Conservation (phyloP, 768 basidiomycete species). For the Hysterangium stoloniferum region DNA sequence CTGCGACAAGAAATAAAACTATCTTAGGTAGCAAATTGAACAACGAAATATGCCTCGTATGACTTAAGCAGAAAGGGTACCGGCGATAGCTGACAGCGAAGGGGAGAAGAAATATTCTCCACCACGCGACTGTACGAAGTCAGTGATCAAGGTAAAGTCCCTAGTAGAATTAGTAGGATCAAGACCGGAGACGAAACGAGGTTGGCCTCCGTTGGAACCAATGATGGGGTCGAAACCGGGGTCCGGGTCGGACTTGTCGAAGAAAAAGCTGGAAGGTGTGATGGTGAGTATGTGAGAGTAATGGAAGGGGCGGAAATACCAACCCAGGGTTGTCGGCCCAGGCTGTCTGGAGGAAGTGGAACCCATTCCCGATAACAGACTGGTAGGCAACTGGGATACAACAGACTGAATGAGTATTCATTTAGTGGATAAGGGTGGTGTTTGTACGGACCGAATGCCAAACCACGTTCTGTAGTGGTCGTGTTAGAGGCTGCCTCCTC, state of each 20-base stretch:
- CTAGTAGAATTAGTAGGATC: constrained; percentile 1
- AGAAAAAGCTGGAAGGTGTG: constrained; percentile 2
- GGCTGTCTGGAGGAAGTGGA: constrained; percentile 26
- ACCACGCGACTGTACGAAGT: constrained; percentile 38
- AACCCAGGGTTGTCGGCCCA: constrained; percentile 26
- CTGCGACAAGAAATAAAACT: no score
- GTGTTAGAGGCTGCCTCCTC: constrained; percentile 29
- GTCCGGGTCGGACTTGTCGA: constrained; percentile 11
- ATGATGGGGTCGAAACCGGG: constrained; percentile 43
- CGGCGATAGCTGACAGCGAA: constrained; percentile 33
- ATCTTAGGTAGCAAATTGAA: no score
- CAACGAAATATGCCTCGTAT: not conserved
- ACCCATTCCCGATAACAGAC: constrained; percentile 24
- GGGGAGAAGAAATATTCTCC: constrained; percentile 51
- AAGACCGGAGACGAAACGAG: constrained; percentile 8
- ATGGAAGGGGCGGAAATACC: constrained; percentile 9
- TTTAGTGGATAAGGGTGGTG: not conserved
- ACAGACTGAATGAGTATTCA: not conserved
- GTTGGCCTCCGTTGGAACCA: constrained; percentile 20
- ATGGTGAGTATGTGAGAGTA: constrained; percentile 9
- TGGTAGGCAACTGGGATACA: constrained; percentile 25
- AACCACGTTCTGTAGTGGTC: constrained; percentile 40
- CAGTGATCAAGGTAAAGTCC: constrained; percentile 14
- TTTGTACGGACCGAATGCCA: constrained; percentile 29
- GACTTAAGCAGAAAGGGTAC: not conserved